Percentiles rank a stretch among this genome's conserved stretches.
phyloP scores from a whole-genome alignment of 2,329 filamentous ascomycete genomes.

The Penicillium hordei region DNA sequence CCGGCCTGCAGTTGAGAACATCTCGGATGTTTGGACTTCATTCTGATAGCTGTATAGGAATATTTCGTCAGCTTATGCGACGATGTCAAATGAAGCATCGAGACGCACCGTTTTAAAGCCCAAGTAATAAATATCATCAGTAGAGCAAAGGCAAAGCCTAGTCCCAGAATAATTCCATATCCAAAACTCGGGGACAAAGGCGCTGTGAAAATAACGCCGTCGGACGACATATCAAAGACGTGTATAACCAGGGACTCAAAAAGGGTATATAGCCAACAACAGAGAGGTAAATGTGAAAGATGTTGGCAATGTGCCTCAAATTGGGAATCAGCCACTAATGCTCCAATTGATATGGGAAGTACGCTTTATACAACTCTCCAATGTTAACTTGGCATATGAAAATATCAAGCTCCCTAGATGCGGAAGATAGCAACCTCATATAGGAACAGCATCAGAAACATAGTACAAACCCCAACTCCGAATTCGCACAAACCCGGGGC shows the following conservation, averaged over 20 bases:
- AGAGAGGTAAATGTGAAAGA: not conserved
- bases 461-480: conserved; percentile 17
- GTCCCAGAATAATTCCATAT: conserved; percentile 74
- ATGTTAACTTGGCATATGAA: not conserved
- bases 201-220: conserved; percentile 30
- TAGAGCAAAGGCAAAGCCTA: conserved; percentile 72
- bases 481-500: conserved; percentile 16
- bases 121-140: conserved; percentile 74
- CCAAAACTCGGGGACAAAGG: conserved; percentile 61
- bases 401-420: not conserved
- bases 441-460: not conserved
- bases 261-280: not conserved
- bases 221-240: conserved; percentile 16
- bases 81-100: not conserved
- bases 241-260: not conserved
- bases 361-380: not conserved
- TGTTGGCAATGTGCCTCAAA: not conserved
- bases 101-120: conserved; percentile 59
- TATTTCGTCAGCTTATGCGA: not conserved
- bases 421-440: conserved; percentile 1
- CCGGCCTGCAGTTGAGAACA: conserved; percentile 85
- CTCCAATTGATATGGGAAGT: not conserved
- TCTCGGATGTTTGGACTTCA: conserved; percentile 82
- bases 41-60: conserved; percentile 56
- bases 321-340: not conserved